These are phyloP conservation scores for Arxiozyma slooffiae DNA, from an alignment of 1,139 yeast species.

Conservation along the genomic window DNA sequence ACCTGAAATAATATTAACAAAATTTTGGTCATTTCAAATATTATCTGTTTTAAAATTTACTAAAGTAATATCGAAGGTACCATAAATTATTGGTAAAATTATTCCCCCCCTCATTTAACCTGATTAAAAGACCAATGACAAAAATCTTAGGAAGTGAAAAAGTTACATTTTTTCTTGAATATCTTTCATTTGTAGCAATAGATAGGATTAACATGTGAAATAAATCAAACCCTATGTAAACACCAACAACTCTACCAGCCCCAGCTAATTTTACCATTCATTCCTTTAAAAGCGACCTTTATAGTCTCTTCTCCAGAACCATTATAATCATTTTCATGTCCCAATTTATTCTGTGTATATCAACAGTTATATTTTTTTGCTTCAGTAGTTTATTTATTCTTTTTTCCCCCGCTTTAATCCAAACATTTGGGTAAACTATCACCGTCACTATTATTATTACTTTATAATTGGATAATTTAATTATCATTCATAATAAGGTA, in stretches of 20 bases:
- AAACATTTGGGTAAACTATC: neutral
- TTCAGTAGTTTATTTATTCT: too few relatives aligned
- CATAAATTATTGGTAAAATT: conserved; percentile 52
- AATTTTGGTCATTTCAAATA: conserved; percentile 41
- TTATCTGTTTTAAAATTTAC: conserved; percentile 49
- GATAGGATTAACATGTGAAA: conserved; percentile 37
- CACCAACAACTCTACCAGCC: conserved; percentile 78
- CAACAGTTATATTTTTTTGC: neutral
- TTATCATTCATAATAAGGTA: neutral
- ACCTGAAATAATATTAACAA: conserved; percentile 51
- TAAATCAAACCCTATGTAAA: conserved; percentile 51
- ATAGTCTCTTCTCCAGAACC: conserved; percentile 77
- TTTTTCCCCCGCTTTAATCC: neutral
- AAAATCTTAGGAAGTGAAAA: conserved; percentile 7
- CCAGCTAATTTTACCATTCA: conserved; percentile 96
- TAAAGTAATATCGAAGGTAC: conserved; percentile 64
- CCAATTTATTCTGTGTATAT: neutral
- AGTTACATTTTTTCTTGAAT: too few relatives aligned
- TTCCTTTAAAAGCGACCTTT: conserved; percentile 70
- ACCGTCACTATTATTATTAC: too few relatives aligned
- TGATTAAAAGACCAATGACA: conserved; percentile 24
- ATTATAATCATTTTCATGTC: conserved; percentile 15
- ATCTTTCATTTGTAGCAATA: conserved; percentile 12
- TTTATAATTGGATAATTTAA: neutral
- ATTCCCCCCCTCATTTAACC: conserved; percentile 10